Conservation (phyloP, 768 basidiomycete species). For the Xerocomus spinulosus region DNA sequence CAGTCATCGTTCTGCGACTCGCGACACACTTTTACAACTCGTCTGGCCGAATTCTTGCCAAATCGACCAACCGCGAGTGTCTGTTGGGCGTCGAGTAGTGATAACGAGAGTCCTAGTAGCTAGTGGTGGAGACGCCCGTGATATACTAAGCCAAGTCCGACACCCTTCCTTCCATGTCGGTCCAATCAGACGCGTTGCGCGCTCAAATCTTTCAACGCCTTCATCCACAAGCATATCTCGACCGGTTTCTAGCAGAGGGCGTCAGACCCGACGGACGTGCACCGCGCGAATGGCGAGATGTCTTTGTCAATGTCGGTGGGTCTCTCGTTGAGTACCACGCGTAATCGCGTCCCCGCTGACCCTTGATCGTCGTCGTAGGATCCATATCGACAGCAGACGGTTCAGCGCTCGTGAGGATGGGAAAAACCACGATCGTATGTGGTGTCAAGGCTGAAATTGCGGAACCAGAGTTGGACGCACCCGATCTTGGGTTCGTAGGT, state of each 20-base stretch:
- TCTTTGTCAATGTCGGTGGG: conserved; percentile 78
- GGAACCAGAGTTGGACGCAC: conserved; percentile 77
- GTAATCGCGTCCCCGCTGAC: not conserved
- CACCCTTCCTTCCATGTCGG: conserved; percentile 10
- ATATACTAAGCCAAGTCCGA: not conserved
- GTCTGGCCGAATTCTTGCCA: too few species aligned
- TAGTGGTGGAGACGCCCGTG: not conserved
- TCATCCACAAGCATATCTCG: conserved; percentile 84
- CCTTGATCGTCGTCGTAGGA: conserved; percentile 40
- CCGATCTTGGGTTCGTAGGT: conserved; percentile 82
- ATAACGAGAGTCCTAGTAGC: too few species aligned
- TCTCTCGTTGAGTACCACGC: conserved; percentile 1
- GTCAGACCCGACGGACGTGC: conserved; percentile 81
- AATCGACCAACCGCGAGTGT: too few species aligned
- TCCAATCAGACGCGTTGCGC: conserved; percentile 25
- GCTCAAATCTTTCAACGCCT: conserved; percentile 73
- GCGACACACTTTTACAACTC: too few species aligned
- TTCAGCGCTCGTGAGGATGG: conserved; percentile 85
- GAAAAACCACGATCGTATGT: conserved; percentile 92
- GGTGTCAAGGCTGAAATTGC: conserved; percentile 95
- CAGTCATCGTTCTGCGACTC: too few species aligned
- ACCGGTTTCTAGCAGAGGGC: conserved; percentile 74
- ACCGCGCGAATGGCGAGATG: conserved; percentile 65
- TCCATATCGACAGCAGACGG: conserved; percentile 94
- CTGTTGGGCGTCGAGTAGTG: too few species aligned